Evolutionary conservation across 2,329 filamentous ascomycete genomes (phyloP).

Genomic region (Colletotrichum tamarilloi): DNA sequence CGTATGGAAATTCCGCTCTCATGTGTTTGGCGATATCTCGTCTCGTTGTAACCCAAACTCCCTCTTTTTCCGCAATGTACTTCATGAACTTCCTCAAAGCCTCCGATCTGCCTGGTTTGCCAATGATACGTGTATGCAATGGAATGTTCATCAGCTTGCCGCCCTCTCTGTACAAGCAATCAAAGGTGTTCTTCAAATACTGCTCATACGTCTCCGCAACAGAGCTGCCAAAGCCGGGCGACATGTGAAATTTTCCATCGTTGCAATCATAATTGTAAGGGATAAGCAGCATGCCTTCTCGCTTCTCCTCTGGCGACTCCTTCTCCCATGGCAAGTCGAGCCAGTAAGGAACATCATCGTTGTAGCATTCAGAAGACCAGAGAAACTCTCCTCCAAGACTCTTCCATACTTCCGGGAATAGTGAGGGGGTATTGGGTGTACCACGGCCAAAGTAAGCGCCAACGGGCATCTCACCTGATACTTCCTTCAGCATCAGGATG

Average conservation of each 20-base stretch:
- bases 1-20: conserved; percentile 50
- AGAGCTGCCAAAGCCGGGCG: conserved; percentile 52
- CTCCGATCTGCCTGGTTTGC: conserved; percentile 52
- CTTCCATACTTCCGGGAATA: conserved; percentile 43
- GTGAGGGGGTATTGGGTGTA: conserved; percentile 41
- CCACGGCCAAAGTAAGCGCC: conserved; percentile 49
- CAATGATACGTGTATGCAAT: conserved; percentile 52
- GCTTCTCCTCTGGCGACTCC: conserved; percentile 41
- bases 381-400: conserved; percentile 41
- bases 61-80: conserved; percentile 50
- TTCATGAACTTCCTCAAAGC: conserved; percentile 51
- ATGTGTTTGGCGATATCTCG: conserved; percentile 55
- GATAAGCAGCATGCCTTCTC: conserved; percentile 51
- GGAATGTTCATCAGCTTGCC: conserved; percentile 56
- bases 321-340: conserved; percentile 44
- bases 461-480: conserved; percentile 46
- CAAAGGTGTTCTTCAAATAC: conserved; percentile 54
- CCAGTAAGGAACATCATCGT: conserved; percentile 44
- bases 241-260: conserved; percentile 56
- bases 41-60: conserved; percentile 56
- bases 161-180: conserved; percentile 52
- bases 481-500: conserved; percentile 46
- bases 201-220: conserved; percentile 51
- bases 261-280: conserved; percentile 53
- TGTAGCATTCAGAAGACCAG: conserved; percentile 44